These are phyloP conservation scores for Kalanchoe fedtschenkoi DNA, from an alignment of 164 flowering plant species.

Conservation along the genomic window DNA sequence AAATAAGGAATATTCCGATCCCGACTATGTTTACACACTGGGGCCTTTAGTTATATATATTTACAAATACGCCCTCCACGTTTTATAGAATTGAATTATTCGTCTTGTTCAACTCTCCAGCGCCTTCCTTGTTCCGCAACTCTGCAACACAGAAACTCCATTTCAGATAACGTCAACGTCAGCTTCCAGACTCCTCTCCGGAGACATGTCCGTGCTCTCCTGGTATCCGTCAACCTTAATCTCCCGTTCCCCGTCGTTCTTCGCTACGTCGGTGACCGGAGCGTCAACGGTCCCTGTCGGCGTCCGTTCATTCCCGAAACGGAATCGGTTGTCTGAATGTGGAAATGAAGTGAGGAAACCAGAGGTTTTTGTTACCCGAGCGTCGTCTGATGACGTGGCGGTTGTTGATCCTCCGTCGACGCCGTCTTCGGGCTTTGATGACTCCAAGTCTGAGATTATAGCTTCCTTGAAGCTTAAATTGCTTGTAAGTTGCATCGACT, in stretches of 20 bases:
- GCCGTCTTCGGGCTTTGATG: slow-evolving; percentile 13
- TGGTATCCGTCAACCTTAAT: background rate
- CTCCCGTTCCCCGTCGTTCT: background rate
- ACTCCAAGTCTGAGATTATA: slow-evolving; percentile 15
- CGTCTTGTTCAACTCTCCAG: no score
- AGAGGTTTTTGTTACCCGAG: slow-evolving; percentile 3
- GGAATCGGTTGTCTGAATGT: background rate
- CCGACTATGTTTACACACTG: no score
- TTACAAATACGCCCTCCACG: no score
- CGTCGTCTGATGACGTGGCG: slow-evolving; percentile 18
- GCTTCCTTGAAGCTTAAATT: slow-evolving; percentile 57
- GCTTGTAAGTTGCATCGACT: slow-evolving; percentile 25
- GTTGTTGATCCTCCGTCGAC: slow-evolving; percentile 29
- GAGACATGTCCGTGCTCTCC: background rate
- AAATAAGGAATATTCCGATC: no score
- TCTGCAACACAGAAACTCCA: background rate
- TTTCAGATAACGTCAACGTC: slow-evolving; percentile 3
- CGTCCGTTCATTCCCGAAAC: background rate
- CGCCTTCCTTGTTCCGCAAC: background rate
- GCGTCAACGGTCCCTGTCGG: background rate
- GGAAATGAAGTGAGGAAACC: background rate
- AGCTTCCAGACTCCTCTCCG: background rate
- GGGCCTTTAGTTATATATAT: no score
- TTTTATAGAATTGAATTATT: no score
- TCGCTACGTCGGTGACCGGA: background rate